Conservation (phyloP, 2,329 filamentous ascomycete species). For the Botryotinia calthae region DNA sequence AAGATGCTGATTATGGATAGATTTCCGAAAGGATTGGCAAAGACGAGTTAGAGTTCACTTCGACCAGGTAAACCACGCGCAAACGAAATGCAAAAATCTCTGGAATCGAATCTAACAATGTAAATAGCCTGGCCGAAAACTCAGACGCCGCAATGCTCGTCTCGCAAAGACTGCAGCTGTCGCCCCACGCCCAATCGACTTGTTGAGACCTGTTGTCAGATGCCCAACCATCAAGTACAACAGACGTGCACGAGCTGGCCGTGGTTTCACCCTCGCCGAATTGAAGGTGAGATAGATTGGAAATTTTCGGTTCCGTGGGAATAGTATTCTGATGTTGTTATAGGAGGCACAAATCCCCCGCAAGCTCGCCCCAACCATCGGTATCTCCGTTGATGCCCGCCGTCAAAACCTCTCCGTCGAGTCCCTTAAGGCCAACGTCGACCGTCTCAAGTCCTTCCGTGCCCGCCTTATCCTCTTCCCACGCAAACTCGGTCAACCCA, state of each 20-base stretch:
- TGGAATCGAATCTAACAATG: constrained; percentile 37
- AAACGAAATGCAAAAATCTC: constrained; percentile 24
- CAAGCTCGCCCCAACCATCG: constrained; percentile 91
- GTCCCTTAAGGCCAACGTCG: constrained; percentile 90
- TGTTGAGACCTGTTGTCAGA: constrained; percentile 91
- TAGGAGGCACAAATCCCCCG: constrained; percentile 94
- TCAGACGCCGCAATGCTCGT: constrained; percentile 85
- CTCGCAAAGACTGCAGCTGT: constrained; percentile 92
- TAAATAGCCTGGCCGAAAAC: constrained; percentile 89
- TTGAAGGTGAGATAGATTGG: constrained; percentile 72
- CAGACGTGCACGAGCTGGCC: constrained; percentile 92
- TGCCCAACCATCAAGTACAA: constrained; percentile 99
- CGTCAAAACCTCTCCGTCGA: constrained; percentile 97
- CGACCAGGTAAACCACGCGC: constrained; percentile 77
- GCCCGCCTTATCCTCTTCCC: constrained; percentile 96
- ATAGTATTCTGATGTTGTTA: constrained; percentile 41
- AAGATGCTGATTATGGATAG: constrained; percentile 48
- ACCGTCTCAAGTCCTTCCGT: constrained; percentile 97
- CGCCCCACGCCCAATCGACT: constrained; percentile 95
- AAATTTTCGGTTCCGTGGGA: constrained; percentile 2
- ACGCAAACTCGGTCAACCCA: constrained; percentile 88
- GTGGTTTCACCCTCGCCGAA: constrained; percentile 96
- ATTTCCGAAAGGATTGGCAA: constrained; percentile 99
- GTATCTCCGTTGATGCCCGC: constrained; percentile 94
- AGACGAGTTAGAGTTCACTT: constrained; percentile 98